Evolutionary conservation across 306 rosid species (phyloP).

Genomic region (Glycyrrhiza uralensis): DNA sequence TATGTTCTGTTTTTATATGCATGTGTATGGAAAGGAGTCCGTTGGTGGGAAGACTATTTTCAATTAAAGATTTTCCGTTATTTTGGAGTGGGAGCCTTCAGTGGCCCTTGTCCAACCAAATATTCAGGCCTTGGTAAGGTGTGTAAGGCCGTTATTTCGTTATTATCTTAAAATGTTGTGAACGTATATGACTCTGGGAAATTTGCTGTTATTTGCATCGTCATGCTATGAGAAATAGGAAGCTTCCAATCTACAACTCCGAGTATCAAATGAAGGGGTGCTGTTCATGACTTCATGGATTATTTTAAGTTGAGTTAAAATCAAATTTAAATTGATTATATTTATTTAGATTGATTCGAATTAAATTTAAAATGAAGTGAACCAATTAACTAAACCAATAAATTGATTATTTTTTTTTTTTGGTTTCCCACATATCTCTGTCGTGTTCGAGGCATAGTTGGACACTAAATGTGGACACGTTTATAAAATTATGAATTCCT

Average conservation of each 20-base stretch:
- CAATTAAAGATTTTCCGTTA: not conserved
- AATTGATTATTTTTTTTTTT: too few relatives aligned
- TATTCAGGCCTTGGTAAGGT: slow-evolving; percentile 15
- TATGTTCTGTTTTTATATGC: too few relatives aligned
- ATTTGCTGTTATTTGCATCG: not conserved
- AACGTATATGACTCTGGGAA: slow-evolving; percentile 10
- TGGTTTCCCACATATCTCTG: too few relatives aligned
- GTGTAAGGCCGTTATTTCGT: slow-evolving; percentile 45
- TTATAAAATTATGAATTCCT: not conserved
- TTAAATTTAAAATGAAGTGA: too few relatives aligned
- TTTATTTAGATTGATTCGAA: too few relatives aligned
- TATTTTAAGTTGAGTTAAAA: too few relatives aligned
- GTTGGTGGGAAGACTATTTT: not conserved
- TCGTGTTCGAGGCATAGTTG: too few relatives aligned
- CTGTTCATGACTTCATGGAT: not conserved
- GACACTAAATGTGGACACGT: too few relatives aligned
- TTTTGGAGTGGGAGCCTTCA: not conserved
- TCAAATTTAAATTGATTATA: too few relatives aligned
- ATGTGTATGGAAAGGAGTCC: not conserved
- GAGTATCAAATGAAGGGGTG: not conserved
- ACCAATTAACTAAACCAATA: too few relatives aligned
- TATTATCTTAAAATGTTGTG: slow-evolving; percentile 25
- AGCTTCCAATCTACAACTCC: not conserved
- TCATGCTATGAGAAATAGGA: too few relatives aligned
- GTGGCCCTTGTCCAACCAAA: slow-evolving; percentile 21